These are phyloP conservation scores for Teratosphaeria nubilosa DNA, from an alignment of 2,329 filamentous ascomycete genomes.

Conservation along the genomic window DNA sequence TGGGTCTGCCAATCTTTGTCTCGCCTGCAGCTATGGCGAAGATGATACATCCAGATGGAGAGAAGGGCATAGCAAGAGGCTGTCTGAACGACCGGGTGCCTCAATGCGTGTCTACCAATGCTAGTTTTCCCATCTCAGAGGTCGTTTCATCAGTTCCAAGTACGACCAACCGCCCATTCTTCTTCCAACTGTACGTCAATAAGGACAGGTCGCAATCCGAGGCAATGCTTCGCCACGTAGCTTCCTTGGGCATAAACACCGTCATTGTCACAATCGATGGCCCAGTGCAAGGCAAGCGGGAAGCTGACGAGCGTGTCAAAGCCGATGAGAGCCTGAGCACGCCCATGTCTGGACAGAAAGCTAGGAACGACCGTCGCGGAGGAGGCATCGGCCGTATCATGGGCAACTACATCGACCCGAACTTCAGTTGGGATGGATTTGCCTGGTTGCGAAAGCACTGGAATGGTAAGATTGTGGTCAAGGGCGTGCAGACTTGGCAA, in stretches of 20 bases:
- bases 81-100: constrained; percentile 18
- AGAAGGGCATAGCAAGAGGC: constrained; percentile 26
- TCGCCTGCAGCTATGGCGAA: constrained; percentile 29
- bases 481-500: constrained; percentile 32
- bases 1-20: constrained; percentile 28
- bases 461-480: constrained; percentile 33
- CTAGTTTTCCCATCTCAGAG: constrained; percentile 23
- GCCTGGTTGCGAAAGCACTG: constrained; percentile 33
- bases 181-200: constrained; percentile 57
- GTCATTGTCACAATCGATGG: constrained; percentile 52
- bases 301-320: constrained; percentile 36
- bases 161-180: constrained; percentile 27
- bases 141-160: constrained; percentile 16
- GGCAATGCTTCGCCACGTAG: constrained; percentile 38
- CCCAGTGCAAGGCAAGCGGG: constrained; percentile 47
- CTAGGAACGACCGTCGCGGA: constrained; percentile 45
- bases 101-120: constrained; percentile 25
- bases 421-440: constrained; percentile 42
- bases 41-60: constrained; percentile 29
- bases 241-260: constrained; percentile 39
- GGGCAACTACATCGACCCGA: constrained; percentile 48
- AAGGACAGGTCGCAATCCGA: constrained; percentile 44
- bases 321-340: constrained; percentile 39
- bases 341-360: constrained; percentile 42
- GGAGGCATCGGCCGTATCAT: constrained; percentile 46